Conservation (phyloP, 768 basidiomycete genomes). For the Panaeolus papilionaceus region DNA sequence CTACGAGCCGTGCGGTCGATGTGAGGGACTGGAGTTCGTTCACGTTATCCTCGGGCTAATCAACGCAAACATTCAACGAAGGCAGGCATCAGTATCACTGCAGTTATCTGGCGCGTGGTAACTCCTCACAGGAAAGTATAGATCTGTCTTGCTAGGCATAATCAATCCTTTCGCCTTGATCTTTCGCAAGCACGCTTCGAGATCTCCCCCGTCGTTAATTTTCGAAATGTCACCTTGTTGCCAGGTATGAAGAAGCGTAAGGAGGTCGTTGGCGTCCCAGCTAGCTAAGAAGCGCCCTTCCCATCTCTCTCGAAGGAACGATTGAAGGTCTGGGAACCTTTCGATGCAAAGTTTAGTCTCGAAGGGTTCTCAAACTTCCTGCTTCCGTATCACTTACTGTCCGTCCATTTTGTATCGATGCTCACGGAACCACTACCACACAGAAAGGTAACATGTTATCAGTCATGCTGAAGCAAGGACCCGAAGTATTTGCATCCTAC, state of each 20-base stretch:
- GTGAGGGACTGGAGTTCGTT: slow-evolving; percentile 50
- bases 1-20: slow-evolving; percentile 48
- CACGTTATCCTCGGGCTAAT: slow-evolving; percentile 60
- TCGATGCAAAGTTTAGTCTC: background rate
- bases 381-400: slow-evolving; percentile 31
- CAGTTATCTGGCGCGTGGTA: background rate
- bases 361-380: background rate
- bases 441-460: background rate
- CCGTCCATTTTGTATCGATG: slow-evolving; percentile 50
- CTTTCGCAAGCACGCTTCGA: slow-evolving; percentile 43
- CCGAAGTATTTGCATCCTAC: slow-evolving; percentile 18
- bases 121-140: slow-evolving; percentile 57
- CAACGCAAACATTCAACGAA: background rate
- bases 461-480: background rate
- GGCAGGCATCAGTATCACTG: background rate
- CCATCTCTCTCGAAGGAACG: slow-evolving; percentile 60
- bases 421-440: slow-evolving; percentile 59
- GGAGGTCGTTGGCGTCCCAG: slow-evolving; percentile 62
- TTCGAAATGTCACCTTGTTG: slow-evolving; percentile 53
- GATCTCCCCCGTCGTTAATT: slow-evolving; percentile 48
- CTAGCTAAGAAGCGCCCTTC: slow-evolving; percentile 46
- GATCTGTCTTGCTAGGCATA: slow-evolving; percentile 64
- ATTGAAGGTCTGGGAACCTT: slow-evolving; percentile 53
- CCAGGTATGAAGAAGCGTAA: slow-evolving; percentile 58
- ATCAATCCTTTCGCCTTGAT: slow-evolving; percentile 60